Percentiles rank a stretch among this genome's conserved stretches.
phyloP scores from a whole-genome alignment of 352 stramenopile species.

The Pythium dissimile region DNA sequence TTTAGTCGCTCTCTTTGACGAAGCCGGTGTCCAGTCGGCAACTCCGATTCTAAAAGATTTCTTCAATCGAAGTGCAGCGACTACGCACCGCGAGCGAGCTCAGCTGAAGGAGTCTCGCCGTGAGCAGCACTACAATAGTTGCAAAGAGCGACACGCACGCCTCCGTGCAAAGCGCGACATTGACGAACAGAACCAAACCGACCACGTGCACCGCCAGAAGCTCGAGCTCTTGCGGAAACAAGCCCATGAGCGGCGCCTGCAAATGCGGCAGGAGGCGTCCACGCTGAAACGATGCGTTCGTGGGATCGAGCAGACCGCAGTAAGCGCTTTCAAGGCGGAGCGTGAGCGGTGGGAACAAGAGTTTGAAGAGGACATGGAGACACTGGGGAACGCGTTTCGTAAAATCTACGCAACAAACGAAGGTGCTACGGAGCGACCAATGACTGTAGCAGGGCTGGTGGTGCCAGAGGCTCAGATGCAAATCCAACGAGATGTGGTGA shows the following conservation, averaged over 20 bases:
- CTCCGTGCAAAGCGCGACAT: constrained; percentile 32
- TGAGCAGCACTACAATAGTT: constrained; percentile 37
- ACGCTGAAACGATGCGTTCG: constrained; percentile 18
- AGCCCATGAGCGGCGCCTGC: constrained; percentile 33
- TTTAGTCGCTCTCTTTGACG: background rate
- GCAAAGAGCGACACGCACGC: constrained; percentile 40
- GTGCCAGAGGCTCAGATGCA: constrained; percentile 45
- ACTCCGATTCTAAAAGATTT: constrained; percentile 59
- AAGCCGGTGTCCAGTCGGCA: constrained; percentile 20
- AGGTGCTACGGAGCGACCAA: constrained; percentile 22
- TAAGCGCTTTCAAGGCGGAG: constrained; percentile 26
- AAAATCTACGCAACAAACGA: constrained; percentile 24
- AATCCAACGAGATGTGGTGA: constrained; percentile 37
- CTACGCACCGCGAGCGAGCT: constrained; percentile 33
- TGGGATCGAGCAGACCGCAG: constrained; percentile 15
- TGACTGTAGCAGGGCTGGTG: constrained; percentile 51
- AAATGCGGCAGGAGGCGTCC: constrained; percentile 34
- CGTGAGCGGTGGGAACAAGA: constrained; percentile 47
- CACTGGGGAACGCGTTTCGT: constrained; percentile 37
- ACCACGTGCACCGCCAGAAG: constrained; percentile 23
- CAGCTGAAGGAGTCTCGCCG: constrained; percentile 39
- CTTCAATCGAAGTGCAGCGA: constrained; percentile 41
- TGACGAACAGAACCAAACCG: constrained; percentile 19
- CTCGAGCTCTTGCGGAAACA: constrained; percentile 38
- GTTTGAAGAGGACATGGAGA: constrained; percentile 47